Percentiles rank a stretch among this genome's conserved stretches.
These are phyloP conservation scores for Perkinsus marinus DNA, from an alignment of 169 alveolate species.

Conservation along the genomic window DNA sequence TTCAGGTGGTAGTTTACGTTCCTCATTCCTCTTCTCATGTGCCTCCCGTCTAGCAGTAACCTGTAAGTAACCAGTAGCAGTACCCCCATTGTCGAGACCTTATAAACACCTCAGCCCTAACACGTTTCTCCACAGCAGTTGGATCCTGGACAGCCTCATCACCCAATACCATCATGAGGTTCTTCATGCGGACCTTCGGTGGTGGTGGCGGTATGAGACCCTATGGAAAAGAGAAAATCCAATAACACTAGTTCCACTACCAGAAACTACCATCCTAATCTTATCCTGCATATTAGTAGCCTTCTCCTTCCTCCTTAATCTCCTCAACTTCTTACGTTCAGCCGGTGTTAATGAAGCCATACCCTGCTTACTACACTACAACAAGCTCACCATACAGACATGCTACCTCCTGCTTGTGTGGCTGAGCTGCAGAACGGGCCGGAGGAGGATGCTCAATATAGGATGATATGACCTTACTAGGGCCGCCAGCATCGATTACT, in stretches of 20 bases:
- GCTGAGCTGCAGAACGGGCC: background rate
- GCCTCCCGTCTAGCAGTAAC: background rate
- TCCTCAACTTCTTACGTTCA: background rate
- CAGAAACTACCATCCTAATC: background rate
- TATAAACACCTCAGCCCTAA: background rate
- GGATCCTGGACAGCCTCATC: background rate
- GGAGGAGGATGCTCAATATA: background rate
- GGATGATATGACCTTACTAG: background rate
- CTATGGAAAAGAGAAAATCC: no score
- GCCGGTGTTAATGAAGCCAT: background rate
- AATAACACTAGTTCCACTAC: no score
- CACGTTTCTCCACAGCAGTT: background rate
- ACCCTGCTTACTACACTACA: background rate
- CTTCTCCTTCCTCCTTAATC: background rate
- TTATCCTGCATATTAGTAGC: background rate
- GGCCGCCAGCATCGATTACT: background rate
- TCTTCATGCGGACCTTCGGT: background rate
- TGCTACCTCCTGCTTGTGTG: background rate
- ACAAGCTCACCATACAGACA: background rate
- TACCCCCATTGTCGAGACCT: no score
- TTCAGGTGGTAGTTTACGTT: background rate
- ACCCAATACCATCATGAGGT: background rate
- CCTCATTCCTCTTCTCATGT: background rate
- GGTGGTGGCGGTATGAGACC: background rate
- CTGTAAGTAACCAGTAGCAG: background rate